Conservation (phyloP, 176 grass and related monocot species). For the Alloteropsis semialata region DNA sequence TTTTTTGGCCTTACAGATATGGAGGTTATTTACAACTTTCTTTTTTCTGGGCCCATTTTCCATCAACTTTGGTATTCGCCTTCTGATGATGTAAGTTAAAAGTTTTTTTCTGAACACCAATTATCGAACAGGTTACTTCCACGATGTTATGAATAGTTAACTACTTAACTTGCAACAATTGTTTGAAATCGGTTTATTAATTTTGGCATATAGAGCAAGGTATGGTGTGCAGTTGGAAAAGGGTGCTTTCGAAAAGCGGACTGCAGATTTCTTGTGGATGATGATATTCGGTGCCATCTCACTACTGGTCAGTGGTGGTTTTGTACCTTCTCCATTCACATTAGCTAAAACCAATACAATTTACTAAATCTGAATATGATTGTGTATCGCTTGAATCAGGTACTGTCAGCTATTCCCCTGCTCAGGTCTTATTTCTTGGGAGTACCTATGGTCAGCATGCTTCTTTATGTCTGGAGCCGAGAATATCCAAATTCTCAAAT, state of each 20-base stretch:
- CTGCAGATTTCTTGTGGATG: constrained; percentile 95
- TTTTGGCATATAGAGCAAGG: constrained; percentile 70
- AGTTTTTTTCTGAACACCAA: neutral
- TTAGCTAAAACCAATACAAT: neutral
- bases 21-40: constrained; percentile 78
- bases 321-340: neutral
- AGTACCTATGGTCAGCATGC: constrained; percentile 78
- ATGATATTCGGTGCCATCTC: constrained; percentile 85
- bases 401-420: constrained; percentile 55
- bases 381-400: constrained; percentile 40
- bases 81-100: constrained; percentile 90
- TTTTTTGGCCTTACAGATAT: constrained; percentile 55
- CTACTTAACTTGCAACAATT: neutral
- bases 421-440: constrained; percentile 32
- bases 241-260: constrained; percentile 69
- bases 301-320: constrained; percentile 51
- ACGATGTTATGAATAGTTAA: neutral
- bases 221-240: constrained; percentile 93
- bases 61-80: constrained; percentile 91
- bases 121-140: constrained; percentile 9
- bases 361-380: neutral
- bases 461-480: constrained; percentile 97
- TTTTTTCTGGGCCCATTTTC: constrained; percentile 76
- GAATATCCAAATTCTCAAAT: constrained; percentile 91
- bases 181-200: constrained; percentile 14